Conservation (phyloP, 2,329 filamentous ascomycete genomes). For the Didymella pomorum region DNA sequence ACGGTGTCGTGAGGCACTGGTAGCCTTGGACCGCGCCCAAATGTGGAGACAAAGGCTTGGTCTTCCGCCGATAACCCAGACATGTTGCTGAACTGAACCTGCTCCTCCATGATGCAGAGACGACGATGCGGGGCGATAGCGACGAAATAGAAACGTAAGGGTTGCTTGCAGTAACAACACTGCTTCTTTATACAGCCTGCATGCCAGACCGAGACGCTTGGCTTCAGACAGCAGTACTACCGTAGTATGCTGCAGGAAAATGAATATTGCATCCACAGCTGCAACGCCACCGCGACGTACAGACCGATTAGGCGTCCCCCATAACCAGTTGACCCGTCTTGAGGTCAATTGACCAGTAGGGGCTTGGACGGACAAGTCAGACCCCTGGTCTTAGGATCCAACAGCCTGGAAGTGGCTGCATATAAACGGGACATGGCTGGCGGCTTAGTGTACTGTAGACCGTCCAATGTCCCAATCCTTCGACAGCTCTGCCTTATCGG, state of each 20-base stretch:
- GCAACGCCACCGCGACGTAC: slow-evolving; percentile 3
- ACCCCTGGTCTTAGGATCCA: not conserved
- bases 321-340: not conserved
- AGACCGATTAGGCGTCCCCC: not conserved
- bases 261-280: not conserved
- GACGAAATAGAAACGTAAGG: not conserved
- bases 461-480: not conserved
- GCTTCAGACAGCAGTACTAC: slow-evolving; percentile 3
- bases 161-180: not conserved
- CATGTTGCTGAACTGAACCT: slow-evolving; percentile 24
- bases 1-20: slow-evolving; percentile 30
- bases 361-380: not conserved
- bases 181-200: slow-evolving; percentile 13
- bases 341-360: not conserved
- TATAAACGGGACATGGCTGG: not conserved
- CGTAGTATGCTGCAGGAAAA: slow-evolving; percentile 9
- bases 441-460: not conserved
- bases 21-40: slow-evolving; percentile 34
- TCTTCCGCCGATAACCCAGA: slow-evolving; percentile 30
- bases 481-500: not conserved
- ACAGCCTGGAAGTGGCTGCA: slow-evolving; percentile 5
- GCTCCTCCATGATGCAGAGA: slow-evolving; percentile 23
- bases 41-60: slow-evolving; percentile 31
- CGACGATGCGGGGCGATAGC: not conserved
- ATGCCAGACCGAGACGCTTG: not conserved